These are phyloP conservation scores for Puccinia triticina DNA, from an alignment of 1,284 basidiomycete genomes.

Conservation along the genomic window DNA sequence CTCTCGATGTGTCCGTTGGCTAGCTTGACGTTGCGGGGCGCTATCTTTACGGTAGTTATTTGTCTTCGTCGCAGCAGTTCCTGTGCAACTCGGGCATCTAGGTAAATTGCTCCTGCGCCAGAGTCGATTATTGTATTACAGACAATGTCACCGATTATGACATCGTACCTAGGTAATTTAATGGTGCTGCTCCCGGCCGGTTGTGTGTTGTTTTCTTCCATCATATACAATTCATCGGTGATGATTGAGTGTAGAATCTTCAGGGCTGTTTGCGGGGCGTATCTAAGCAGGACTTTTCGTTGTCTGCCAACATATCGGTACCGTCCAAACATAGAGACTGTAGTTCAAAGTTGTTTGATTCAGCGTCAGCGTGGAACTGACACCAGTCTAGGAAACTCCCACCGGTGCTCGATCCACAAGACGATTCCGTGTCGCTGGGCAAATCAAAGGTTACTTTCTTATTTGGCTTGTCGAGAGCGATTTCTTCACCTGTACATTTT, in stretches of 20 bases:
- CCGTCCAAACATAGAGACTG: neutral
- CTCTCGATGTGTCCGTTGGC: neutral
- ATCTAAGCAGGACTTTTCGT: too few species aligned
- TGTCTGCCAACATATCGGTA: too few species aligned
- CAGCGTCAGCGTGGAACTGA: neutral
- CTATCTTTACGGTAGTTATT: neutral
- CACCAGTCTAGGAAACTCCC: neutral
- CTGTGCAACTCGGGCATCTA: neutral
- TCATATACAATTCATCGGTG: neutral
- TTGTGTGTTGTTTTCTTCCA: neutral
- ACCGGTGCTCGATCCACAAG: neutral
- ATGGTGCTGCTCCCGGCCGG: neutral
- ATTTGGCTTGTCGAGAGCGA: neutral
- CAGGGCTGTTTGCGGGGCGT: too few species aligned
- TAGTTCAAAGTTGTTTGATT: neutral
- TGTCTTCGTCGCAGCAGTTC: neutral
- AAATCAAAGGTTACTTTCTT: neutral
- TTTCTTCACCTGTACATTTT: neutral
- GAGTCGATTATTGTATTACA: constrained; percentile 25
- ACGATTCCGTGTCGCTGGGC: neutral
- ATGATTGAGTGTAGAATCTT: too few species aligned
- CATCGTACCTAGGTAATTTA: neutral
- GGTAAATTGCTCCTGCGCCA: constrained; percentile 3
- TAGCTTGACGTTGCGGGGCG: neutral
- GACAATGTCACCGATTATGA: neutral